phyloP scores from a whole-genome alignment of 495 filamentous ascomycete genomes.

The Talaromyces borbonicus region DNA sequence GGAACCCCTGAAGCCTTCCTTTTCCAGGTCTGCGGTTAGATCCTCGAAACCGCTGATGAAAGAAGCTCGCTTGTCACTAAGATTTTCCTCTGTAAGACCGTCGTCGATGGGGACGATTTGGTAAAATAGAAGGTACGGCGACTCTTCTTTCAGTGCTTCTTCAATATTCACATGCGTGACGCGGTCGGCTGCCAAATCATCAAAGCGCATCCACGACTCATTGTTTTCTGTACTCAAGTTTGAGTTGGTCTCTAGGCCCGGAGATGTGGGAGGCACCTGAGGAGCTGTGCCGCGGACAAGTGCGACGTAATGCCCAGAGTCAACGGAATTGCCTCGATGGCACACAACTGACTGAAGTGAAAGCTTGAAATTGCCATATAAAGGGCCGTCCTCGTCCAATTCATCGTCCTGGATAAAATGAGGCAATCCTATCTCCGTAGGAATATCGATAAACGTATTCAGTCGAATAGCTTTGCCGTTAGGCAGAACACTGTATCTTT shows the following conservation, averaged over 20 bases:
- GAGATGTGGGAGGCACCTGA: constrained; percentile 37
- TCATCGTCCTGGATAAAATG: constrained; percentile 82
- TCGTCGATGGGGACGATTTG: constrained; percentile 82
- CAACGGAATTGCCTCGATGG: constrained; percentile 78
- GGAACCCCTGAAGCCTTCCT: neutral
- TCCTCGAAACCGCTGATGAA: constrained; percentile 41
- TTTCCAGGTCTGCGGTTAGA: constrained; percentile 8
- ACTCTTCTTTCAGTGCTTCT: constrained; percentile 66
- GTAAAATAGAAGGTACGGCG: constrained; percentile 90
- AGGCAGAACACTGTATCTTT: constrained; percentile 71
- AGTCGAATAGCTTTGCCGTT: constrained; percentile 58
- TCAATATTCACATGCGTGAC: constrained; percentile 71
- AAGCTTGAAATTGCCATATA: constrained; percentile 79
- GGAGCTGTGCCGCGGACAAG: constrained; percentile 57
- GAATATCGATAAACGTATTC: constrained; percentile 82
- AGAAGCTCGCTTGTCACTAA: constrained; percentile 44
- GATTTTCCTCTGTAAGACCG: constrained; percentile 36
- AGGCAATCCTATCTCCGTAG: constrained; percentile 75
- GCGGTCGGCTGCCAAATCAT: constrained; percentile 67
- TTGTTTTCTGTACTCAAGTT: constrained; percentile 41
- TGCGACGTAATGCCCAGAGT: constrained; percentile 85
- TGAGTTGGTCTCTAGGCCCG: constrained; percentile 36
- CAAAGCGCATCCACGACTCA: constrained; percentile 78
- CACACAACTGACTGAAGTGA: constrained; percentile 83
- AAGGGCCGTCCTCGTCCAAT: constrained; percentile 49